Base-by-base conservation (phyloP, 2,329 filamentous ascomycete genomes). In the Lasiodiplodia gonubiensis region DNA sequence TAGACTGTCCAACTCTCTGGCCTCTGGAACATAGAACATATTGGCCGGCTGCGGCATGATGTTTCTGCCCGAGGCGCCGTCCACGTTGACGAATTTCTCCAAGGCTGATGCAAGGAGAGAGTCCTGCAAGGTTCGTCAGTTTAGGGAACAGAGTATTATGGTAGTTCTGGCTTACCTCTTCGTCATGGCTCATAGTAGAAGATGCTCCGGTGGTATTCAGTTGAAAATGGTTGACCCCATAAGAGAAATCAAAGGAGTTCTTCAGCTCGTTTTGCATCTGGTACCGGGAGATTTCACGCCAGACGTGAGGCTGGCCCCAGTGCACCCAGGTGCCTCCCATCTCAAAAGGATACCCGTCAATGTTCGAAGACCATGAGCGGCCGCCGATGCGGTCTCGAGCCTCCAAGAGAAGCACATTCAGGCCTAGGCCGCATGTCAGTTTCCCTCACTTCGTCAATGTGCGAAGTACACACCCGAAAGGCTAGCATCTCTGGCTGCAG, bases 21-120 rank as follows among this genome's bases (percentile, higher is more conserved):
- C 74, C 72, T 63, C 46, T 3, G 46, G 42, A 18, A 51, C 30
- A 11, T 63, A 46, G 30, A 35, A 76, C 69, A 65, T 78, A 21
- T 69, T 74, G 70, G 83, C 79, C 0, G 82, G 79, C 21, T 79
- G 80, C 1, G 82, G 79, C 16, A 84, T 76, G 18, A 79, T 73
- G 1, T 71, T 76, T 21, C 77, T 73, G 4, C 79, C 81, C 61
- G 72, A 71, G 4, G 70, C 70, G 0, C 82, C 82, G 66, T 85
- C 83, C 3, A 85, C 76, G 49, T 85, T 81, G 48, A 82, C 77
- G 18, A 85, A 78, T 25, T 84, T 84, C 6, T 75, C 72, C 1
- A 84, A 65, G 0, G 74, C 79, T 66, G 48, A 49, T 72, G 72
- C 66, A 78, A 77, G 0, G 81, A 69, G 10, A 67, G 65, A 53